Base-by-base conservation (phyloP, 108 stramenopile genomes). In the Skeletonema potamos region DNA sequence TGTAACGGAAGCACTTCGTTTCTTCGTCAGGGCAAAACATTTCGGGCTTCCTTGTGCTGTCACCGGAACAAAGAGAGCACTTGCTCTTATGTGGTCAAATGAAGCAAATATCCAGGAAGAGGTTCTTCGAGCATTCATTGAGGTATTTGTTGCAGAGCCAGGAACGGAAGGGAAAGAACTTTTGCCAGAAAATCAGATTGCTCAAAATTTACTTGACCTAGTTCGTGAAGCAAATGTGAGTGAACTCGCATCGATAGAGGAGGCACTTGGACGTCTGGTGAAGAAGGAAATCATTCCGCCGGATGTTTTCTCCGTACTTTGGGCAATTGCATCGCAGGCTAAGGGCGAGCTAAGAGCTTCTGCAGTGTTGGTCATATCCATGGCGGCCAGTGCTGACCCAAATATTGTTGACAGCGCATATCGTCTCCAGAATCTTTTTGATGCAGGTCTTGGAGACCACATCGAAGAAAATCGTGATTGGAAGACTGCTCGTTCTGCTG, bases 191-290 rank as follows among this genome's bases (percentile, higher is more conserved):
- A 79, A 89, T 22, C 84, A 88, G 54, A 95, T 96, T 68, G 97
- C 95, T 7, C 82, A 91, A 29, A 98, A 96, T 63, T 84, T 98
- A 9, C 62, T 98, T 6, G 69, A 71, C 62, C 82, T 98, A 15
- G 89, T 79, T 12, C 82, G 84, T 6, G 74, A 89, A 37, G 86
- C 95, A 15, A 89, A 87, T 29, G 84, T 89, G 33, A 94, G 95
- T 39, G 96, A 97, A 65, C 84, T 92, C 15, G 94, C 96, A 11
- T 95, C 90, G 6, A 93, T 99, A 55, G 98, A 99, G 76, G 97
- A 98, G 71, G 94, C 90, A n/a, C 70, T 97, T 48, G 77, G 89
- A 28, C 74, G 83, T 13, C 76, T 93, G 10, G 96, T 95, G 12
- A 86, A 87, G 71, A 79, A 92, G 29, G 91, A 86, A 63, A 70